Percentiles rank a stretch among this genome's conserved stretches.
Conservation (phyloP, 2,329 filamentous ascomycete species). For the Leptodontidium sp. region DNA sequence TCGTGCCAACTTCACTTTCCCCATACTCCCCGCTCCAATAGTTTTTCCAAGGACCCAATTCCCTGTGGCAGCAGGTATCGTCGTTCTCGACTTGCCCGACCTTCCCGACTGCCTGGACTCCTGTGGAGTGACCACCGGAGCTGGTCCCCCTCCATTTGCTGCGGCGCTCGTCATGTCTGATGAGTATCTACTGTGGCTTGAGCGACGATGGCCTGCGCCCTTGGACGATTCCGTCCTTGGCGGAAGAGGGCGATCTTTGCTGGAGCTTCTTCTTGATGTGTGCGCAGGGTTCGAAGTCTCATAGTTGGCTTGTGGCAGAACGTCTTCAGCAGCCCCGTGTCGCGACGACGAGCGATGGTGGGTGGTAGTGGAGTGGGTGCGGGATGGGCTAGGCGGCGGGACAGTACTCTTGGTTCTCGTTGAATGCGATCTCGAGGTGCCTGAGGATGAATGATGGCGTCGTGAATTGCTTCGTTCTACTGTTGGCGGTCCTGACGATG, state of each 20-base stretch:
- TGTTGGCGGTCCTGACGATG: conserved; percentile 32
- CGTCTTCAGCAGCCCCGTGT: conserved; percentile 52
- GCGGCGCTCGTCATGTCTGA: conserved; percentile 59
- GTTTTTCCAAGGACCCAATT: conserved; percentile 97
- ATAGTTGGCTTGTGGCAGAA: conserved; percentile 70
- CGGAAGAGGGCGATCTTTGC: conserved; percentile 42
- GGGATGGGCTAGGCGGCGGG: conserved; percentile 33
- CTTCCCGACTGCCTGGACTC: conserved; percentile 58
- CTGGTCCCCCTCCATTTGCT: conserved; percentile 61
- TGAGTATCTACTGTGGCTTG: conserved; percentile 47
- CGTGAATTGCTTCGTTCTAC: conserved; percentile 41
- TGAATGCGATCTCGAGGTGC: conserved; percentile 42
- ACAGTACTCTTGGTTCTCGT: conserved; percentile 37
- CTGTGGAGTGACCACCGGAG: conserved; percentile 58
- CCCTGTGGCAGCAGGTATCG: conserved; percentile 87
- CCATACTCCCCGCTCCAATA: conserved; percentile 97
- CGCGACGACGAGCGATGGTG: conserved; percentile 51
- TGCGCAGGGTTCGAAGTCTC: conserved; percentile 72
- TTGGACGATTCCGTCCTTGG: conserved; percentile 41
- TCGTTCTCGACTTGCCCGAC: conserved; percentile 72
- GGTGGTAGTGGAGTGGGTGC: conserved; percentile 36
- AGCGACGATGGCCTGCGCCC: conserved; percentile 51
- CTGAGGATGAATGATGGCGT: conserved; percentile 42
- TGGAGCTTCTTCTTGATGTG: conserved; percentile 43
- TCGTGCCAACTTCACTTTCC: conserved; percentile 95